Percentiles rank a stretch among this genome's conserved stretches.
phyloP scores from a whole-genome alignment of 2,329 filamentous ascomycete genomes.

The Fusarium goolgardi region DNA sequence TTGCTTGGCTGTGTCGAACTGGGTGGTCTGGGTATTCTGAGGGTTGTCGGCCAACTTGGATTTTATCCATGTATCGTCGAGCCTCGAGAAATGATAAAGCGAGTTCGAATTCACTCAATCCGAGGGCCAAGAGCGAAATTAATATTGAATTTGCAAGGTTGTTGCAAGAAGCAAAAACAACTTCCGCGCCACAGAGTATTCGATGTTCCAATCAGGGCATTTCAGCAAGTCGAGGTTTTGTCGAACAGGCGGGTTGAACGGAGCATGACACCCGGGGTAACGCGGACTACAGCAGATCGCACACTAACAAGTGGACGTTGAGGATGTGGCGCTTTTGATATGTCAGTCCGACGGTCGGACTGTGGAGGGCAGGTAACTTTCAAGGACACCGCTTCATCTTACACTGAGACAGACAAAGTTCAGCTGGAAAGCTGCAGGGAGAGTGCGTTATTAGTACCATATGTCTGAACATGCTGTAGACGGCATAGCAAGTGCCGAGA shows the following conservation, averaged over 20 bases:
- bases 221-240: conserved; percentile 14
- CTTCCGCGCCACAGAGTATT: conserved; percentile 12
- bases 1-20: not conserved
- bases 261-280: conserved; percentile 15
- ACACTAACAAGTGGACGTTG: conserved; percentile 28
- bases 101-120: not conserved
- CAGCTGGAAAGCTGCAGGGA: conserved; percentile 6
- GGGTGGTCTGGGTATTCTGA: not conserved
- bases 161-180: conserved; percentile 29
- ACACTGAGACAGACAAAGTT: conserved; percentile 10
- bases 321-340: conserved; percentile 34
- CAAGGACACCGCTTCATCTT: conserved; percentile 12
- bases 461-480: not conserved
- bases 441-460: not conserved
- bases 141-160: conserved; percentile 5
- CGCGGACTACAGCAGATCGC: conserved; percentile 26
- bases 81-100: not conserved
- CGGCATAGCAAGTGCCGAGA: conserved; percentile 19
- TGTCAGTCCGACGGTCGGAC: conserved; percentile 14
- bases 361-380: conserved; percentile 24
- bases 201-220: conserved; percentile 23
- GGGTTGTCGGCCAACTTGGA: not conserved
- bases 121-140: not conserved
- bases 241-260: conserved; percentile 26
- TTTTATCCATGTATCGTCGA: not conserved